Evolutionary conservation across 495 filamentous ascomycete genomes (phyloP), one percentile per base, ranked within the genome.

Genomic region (Aspergillus ostianus): DNA sequence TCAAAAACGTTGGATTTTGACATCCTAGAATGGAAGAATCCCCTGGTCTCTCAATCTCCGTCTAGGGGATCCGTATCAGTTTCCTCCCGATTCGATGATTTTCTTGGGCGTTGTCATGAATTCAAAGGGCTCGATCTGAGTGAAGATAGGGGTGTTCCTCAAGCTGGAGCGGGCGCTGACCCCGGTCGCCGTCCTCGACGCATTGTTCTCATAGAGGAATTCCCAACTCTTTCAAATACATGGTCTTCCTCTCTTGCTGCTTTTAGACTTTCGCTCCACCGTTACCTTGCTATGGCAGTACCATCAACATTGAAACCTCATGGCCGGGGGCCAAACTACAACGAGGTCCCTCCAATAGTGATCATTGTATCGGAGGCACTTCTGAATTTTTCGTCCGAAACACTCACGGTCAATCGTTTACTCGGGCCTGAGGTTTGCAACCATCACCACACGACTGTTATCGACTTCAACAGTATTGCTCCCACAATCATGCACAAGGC

Each of bases 401-500:
- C 87, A 67, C 90, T 99, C 61, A 98, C 92, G 0, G 91, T 88
- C 2, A 88, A 97, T 75, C 85, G 91, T 18, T 72, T 99, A 44
- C 84, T 99, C 10, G 93, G 95, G 0, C 86, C 91, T 2, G 87
- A 92, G 58, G 87, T 99, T 32, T 82, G 90, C 12, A 84, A 86
- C 49, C 90, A 98, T 69, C 85, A 89, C 2, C 84, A 84, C 26
- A 85, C 88, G 5, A 84, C 82, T 12, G 80, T 89, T 4, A 90
- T 99, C 53, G 91, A 93, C 63, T 98, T 97, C 72, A 97, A 98
- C 70, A 83, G 87, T 21, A 87, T 98, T 63, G 95, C 95, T 9
- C 86, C 91, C 0, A 95, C 94, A 0, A 86, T 92, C 45, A 84
- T 98, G 72, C 78, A 84, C 6, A 94, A 92, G 75, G 93, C 93